Percentiles rank a stretch among this genome's conserved stretches.
Conservation (phyloP, 148 eudicot genomes). For the Linanthus parryae region DNA sequence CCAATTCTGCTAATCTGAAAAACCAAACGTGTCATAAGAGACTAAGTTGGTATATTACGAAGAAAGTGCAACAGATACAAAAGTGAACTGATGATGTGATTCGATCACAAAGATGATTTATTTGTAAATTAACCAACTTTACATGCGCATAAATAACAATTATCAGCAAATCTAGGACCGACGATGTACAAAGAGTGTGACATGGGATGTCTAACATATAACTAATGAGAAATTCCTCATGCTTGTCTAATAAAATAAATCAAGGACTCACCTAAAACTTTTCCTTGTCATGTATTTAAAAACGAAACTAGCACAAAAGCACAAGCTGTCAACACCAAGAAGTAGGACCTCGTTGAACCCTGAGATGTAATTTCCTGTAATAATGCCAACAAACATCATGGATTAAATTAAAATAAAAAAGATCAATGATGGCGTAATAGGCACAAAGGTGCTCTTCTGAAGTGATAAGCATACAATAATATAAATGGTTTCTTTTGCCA, state of each 20-base stretch:
- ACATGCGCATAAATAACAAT: neutral
- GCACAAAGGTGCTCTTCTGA: neutral
- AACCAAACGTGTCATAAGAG: too few species aligned
- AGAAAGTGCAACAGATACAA: too few species aligned
- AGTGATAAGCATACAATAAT: neutral
- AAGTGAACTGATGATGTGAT: too few species aligned
- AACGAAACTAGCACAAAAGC: slow-evolving; percentile 3
- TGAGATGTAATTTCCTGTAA: slow-evolving; percentile 6
- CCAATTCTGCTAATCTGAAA: too few species aligned
- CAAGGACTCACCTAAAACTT: neutral
- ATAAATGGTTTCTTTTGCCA: neutral
- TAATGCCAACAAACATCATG: neutral
- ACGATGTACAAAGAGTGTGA: neutral
- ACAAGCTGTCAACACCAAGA: slow-evolving; percentile 3
- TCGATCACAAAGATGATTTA: neutral
- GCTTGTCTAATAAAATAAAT: neutral
- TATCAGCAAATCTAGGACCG: neutral
- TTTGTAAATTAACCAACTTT: neutral
- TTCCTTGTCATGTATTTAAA: slow-evolving; percentile 2
- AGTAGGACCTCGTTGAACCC: slow-evolving; percentile 7
- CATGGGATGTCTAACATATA: neutral
- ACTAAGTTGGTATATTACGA: too few species aligned
- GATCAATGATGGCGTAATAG: neutral
- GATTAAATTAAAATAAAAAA: neutral
- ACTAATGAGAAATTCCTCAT: neutral